Percentiles rank a stretch among this genome's conserved stretches.
phyloP scores from a whole-genome alignment of 495 filamentous ascomycete species.

The Parachaetomium inaequale region DNA sequence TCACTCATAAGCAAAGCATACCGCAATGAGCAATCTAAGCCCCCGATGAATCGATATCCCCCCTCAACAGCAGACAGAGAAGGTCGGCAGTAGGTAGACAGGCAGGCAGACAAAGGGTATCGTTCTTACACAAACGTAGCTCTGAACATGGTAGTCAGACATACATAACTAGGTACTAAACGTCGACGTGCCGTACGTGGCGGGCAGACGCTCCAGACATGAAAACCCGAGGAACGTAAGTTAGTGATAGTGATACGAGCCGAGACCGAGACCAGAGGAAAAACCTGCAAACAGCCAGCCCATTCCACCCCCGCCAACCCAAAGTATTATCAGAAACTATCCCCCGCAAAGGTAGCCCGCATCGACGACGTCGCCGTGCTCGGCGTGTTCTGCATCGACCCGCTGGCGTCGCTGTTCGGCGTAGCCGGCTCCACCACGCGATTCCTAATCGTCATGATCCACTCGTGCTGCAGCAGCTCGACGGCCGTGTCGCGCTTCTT shows the following conservation, averaged over 20 bases:
- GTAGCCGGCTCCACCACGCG: slow-evolving; percentile 54
- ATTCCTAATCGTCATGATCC: slow-evolving; percentile 69
- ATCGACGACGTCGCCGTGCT: slow-evolving; percentile 17
- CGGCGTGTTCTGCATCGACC: slow-evolving; percentile 40
- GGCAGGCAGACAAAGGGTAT: background rate
- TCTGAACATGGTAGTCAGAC: background rate
- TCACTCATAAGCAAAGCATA: too few species aligned
- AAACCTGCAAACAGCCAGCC: background rate
- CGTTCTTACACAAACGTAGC: background rate
- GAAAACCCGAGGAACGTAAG: background rate
- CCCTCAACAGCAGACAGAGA: too few species aligned
- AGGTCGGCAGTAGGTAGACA: background rate
- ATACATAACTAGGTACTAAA: background rate
- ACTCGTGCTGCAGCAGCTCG: slow-evolving; percentile 91
- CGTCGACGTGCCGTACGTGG: background rate
- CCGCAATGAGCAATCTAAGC: background rate
- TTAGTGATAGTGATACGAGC: background rate
- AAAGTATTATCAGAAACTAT: slow-evolving; percentile 15
- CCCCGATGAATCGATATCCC: background rate
- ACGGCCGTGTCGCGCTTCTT: slow-evolving; percentile 73
- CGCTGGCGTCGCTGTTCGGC: slow-evolving; percentile 47
- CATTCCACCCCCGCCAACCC: background rate
- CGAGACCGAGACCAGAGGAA: background rate
- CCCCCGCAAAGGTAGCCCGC: slow-evolving; percentile 7
- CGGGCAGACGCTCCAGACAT: background rate